Conservation (phyloP, 352 stramenopile genomes). For the Sclerospora graminicola region DNA sequence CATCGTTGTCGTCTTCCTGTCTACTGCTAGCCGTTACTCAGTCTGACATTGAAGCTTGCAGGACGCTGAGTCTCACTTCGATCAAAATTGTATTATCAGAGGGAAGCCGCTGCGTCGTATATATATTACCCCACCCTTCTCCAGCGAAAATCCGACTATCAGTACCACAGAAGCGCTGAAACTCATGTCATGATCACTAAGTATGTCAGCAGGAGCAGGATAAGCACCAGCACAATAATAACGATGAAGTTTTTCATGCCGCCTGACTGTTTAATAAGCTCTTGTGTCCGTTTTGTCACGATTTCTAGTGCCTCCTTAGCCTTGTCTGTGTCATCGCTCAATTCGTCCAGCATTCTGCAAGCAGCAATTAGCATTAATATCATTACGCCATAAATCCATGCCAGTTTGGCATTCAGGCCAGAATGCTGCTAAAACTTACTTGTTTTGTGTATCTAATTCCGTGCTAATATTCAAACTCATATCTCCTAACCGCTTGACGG, state of each 20-base stretch:
- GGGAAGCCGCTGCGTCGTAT: background rate
- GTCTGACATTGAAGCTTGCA: conserved; percentile 1
- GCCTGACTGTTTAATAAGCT: conserved; percentile 78
- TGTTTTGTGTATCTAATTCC: conserved; percentile 75
- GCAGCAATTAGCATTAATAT: conserved; percentile 3
- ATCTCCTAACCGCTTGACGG: conserved; percentile 70
- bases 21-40: conserved; percentile 1
- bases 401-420: background rate
- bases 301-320: conserved; percentile 55
- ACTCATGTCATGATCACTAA: conserved; percentile 82
- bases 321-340: conserved; percentile 78
- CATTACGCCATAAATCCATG: background rate
- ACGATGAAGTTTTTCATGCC: conserved; percentile 83
- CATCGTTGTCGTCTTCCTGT: conserved; percentile 15
- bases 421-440: conserved; percentile 21
- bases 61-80: too few relatives aligned
- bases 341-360: conserved; percentile 69
- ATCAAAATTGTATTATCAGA: background rate
- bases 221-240: conserved; percentile 78
- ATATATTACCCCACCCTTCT: conserved; percentile 15
- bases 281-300: conserved; percentile 80
- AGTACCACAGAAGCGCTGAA: background rate
- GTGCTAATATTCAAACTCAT: conserved; percentile 81
- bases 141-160: background rate
- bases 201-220: conserved; percentile 79